phyloP scores from a whole-genome alignment of 192 early-diverging fungal genomes.

The Borealophlyctis nickersoniae region DNA sequence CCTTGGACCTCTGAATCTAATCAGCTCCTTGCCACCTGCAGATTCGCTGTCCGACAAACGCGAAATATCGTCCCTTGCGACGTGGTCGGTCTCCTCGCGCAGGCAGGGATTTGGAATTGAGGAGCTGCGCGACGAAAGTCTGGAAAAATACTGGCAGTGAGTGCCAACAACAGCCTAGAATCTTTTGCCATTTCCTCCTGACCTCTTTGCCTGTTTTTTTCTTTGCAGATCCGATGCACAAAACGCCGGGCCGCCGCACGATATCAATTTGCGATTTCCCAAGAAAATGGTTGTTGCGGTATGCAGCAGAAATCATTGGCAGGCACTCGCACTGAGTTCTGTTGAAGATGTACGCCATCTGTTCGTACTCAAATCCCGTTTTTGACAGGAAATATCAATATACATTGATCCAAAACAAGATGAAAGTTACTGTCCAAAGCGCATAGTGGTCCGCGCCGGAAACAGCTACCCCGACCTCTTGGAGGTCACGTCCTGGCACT shows the following conservation, averaged over 20 bases:
- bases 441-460: slow-evolving; percentile 66
- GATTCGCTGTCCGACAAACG: too few relatives aligned
- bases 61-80: neutral
- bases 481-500: slow-evolving; percentile 36
- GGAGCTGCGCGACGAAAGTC: neutral
- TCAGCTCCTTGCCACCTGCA: too few relatives aligned
- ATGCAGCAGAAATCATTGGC: too few relatives aligned
- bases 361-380: neutral
- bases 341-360: neutral
- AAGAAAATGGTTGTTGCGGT: slow-evolving; percentile 59
- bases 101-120: neutral
- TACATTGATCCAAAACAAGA: slow-evolving; percentile 74
- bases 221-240: slow-evolving; percentile 64
- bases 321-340: too few relatives aligned
- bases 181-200: neutral
- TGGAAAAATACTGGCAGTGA: neutral
- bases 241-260: slow-evolving; percentile 55
- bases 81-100: neutral
- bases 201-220: slow-evolving; percentile 8
- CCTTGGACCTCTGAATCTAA: too few relatives aligned
- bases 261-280: slow-evolving; percentile 69
- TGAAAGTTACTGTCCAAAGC: slow-evolving; percentile 76
- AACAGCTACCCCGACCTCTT: slow-evolving; percentile 64
- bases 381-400: slow-evolving; percentile 29
- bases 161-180: too few relatives aligned